phyloP scores from a whole-genome alignment of 2,329 filamentous ascomycete genomes.

The Xylaria hypoxylon region DNA sequence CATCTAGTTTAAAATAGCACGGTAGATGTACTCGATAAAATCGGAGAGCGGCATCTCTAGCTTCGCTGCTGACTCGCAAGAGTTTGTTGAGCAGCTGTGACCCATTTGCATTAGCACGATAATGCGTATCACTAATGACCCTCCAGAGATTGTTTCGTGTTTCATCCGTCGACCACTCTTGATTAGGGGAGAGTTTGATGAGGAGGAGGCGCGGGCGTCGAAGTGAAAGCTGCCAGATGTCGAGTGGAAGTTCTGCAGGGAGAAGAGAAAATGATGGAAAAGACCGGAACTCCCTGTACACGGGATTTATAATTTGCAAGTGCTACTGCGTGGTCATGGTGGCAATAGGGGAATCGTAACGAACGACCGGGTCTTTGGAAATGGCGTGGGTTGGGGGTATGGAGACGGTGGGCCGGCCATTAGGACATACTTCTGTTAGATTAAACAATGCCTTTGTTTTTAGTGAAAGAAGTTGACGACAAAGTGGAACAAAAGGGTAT shows the following conservation, averaged over 20 bases:
- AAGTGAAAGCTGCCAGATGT: constrained; percentile 32
- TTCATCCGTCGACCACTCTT: not conserved
- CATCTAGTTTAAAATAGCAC: constrained; percentile 2
- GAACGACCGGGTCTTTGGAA: not conserved
- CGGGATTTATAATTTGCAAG: constrained; percentile 31
- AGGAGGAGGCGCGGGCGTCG: constrained; percentile 20
- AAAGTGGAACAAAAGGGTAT: too few relatives aligned
- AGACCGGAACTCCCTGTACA: not conserved
- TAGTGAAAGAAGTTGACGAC: too few relatives aligned
- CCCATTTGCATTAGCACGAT: not conserved
- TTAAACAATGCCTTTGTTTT: too few relatives aligned
- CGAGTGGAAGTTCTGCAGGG: constrained; percentile 24
- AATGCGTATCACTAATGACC: not conserved
- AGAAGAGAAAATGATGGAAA: constrained; percentile 23
- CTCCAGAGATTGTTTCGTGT: not conserved
- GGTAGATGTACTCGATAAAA: constrained; percentile 24
- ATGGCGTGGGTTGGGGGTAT: too few relatives aligned
- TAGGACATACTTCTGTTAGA: too few relatives aligned
- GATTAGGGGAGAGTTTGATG: constrained; percentile 1
- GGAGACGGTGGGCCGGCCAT: too few relatives aligned
- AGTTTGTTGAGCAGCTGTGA: constrained; percentile 28
- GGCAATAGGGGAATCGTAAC: not conserved
- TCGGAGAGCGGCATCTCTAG: constrained; percentile 13
- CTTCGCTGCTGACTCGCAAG: constrained; percentile 27
- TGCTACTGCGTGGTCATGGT: constrained; percentile 18